Percentiles rank a stretch among this genome's conserved stretches.
These are phyloP conservation scores for Paralagenidium karlingii DNA, from an alignment of 352 stramenopile genomes.

Conservation along the genomic window DNA sequence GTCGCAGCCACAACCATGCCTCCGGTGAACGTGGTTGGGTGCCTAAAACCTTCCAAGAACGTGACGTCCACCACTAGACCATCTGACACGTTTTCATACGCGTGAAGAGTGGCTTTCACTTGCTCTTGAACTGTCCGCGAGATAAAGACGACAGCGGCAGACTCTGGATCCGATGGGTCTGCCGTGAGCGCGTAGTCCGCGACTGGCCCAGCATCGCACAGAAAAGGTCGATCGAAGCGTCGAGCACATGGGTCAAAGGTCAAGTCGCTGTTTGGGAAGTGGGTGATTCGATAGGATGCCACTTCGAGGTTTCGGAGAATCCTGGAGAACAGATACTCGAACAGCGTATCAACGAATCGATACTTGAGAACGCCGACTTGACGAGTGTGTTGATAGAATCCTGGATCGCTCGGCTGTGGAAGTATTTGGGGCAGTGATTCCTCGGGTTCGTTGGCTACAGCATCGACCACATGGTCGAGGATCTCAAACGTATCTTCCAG, in stretches of 20 bases:
- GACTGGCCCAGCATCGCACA: no score
- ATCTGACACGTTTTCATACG: no score
- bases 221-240: slow-evolving; percentile 32
- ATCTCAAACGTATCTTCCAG: slow-evolving; percentile 32
- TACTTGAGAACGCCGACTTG: no score
- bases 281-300: no score
- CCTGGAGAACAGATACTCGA: slow-evolving; percentile 37
- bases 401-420: slow-evolving; percentile 30
- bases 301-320: slow-evolving; percentile 40
- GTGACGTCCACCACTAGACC: slow-evolving; percentile 24
- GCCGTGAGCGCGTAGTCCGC: no score
- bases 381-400: slow-evolving; percentile 25
- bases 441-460: slow-evolving; percentile 18
- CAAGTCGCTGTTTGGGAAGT: no score
- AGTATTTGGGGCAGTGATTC: slow-evolving; percentile 30
- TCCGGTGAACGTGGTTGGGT: slow-evolving; percentile 29
- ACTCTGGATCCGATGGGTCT: no score
- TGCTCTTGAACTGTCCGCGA: no score
- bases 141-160: no score
- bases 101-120: no score
- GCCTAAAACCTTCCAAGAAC: slow-evolving; percentile 31
- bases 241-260: slow-evolving; percentile 32
- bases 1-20: slow-evolving; percentile 28
- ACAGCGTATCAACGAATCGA: no score
- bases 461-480: slow-evolving; percentile 24